Evolutionary conservation across 768 basidiomycete genomes (phyloP).

Genomic region (Amanita exitialis): DNA sequence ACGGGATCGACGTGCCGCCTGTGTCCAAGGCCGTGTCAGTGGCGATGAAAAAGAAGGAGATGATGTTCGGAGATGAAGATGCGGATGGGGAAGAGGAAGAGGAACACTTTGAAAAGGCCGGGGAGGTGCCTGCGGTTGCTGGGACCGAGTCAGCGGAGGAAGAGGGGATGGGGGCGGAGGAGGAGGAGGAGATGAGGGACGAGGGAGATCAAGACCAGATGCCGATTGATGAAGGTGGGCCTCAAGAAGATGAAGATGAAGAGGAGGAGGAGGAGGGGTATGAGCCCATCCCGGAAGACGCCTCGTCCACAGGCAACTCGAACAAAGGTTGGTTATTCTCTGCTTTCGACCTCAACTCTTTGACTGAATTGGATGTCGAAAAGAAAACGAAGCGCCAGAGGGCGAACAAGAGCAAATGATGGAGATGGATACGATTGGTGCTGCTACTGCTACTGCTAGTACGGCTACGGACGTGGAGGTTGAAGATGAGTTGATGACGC

Average conservation of each 20-base stretch:
- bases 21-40: not conserved
- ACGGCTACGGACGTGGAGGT: not conserved
- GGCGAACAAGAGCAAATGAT: not conserved
- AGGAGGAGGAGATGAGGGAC: not conserved
- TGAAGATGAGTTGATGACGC: not conserved
- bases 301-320: slow-evolving; percentile 2
- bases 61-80: slow-evolving; percentile 2
- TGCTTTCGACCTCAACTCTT: not conserved
- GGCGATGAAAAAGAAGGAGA: not conserved
- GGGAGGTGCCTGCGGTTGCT: no score
- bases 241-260: slow-evolving; percentile 6
- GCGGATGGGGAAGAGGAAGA: slow-evolving; percentile 6
- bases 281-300: slow-evolving; percentile 5
- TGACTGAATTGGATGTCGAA: not conserved
- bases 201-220: not conserved
- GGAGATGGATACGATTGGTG: not conserved
- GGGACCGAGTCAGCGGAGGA: not conserved
- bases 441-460: no score
- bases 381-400: slow-evolving; percentile 7
- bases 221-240: not conserved
- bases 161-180: not conserved
- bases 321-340: slow-evolving; percentile 3
- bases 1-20: slow-evolving; percentile 5
- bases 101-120: not conserved
- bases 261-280: slow-evolving; percentile 11